A percentile compares a stretch with the other conserved stretches of the same genome.
Conservation (phyloP, 1,284 basidiomycete species). For the Phylloporus gajari region DNA sequence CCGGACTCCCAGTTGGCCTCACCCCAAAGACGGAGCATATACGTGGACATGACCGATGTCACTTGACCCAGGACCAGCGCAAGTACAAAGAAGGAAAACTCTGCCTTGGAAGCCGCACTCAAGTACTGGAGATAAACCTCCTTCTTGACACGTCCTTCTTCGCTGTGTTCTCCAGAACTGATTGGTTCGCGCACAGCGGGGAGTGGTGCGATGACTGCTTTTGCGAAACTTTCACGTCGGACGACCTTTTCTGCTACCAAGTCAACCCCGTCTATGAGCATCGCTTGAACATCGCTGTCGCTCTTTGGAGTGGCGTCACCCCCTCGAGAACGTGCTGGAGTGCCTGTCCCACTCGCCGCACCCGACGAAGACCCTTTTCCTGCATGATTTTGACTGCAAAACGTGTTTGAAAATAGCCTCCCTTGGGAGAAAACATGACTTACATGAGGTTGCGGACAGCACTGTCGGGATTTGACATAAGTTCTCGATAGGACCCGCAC, state of each 20-base stretch:
- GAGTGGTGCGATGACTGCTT: constrained; percentile 41
- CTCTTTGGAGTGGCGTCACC: neutral
- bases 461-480: constrained; percentile 72
- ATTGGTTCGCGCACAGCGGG: constrained; percentile 52
- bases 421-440: constrained; percentile 35
- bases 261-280: constrained; percentile 33
- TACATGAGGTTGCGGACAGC: constrained; percentile 88
- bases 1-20: constrained; percentile 76
- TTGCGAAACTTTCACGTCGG: constrained; percentile 54
- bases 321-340: constrained; percentile 54
- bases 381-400: constrained; percentile 29
- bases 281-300: constrained; percentile 24
- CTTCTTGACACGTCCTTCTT: constrained; percentile 85
- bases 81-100: constrained; percentile 75
- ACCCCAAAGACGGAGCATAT: constrained; percentile 83
- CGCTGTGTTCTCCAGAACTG: constrained; percentile 74
- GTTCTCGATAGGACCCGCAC: constrained; percentile 72
- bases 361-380: constrained; percentile 54
- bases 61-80: constrained; percentile 66
- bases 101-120: constrained; percentile 78
- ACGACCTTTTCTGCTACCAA: constrained; percentile 4
- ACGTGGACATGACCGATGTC: constrained; percentile 72
- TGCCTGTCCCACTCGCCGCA: constrained; percentile 61
- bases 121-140: constrained; percentile 85
- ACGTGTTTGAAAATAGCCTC: neutral